Base-by-base conservation (phyloP, 352 stramenopile species). In the Globisporangium cystogenes region DNA sequence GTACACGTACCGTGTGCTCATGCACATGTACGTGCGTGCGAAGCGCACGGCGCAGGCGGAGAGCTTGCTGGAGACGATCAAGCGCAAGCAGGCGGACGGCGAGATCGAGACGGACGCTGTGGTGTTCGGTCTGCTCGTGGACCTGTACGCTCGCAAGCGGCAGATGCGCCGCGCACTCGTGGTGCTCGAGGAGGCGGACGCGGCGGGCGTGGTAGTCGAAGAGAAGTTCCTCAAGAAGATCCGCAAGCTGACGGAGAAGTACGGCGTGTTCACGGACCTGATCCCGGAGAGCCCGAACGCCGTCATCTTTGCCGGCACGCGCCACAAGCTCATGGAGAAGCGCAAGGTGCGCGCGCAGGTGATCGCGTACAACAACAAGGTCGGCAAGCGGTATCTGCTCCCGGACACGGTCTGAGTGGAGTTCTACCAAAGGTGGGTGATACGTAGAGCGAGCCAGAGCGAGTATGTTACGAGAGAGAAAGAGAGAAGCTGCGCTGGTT, bases 21-120 rank as follows among this genome's bases (percentile, higher is more conserved):
- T 93, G 82, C 79, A 87, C 49, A 90, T 93, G 82, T 90, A 82
- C 46, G 68, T 75, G 27, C 79, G 80, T 20, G 71, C 75, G 5
- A 85, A 88, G 49, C 74, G 77, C 44, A 87, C 74, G 31, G 53
- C 69, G 10, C 57, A 70, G 29, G 82, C 82, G 16, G 73, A 89
- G 54, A 31, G 53, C 27, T 56, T 89, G 53, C 43, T 90, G 18
- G 59, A 74, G 15, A 64, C 68, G 23, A 48, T 88, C 37, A 67
- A 75, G 47, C 50, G 33, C 7, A 54, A 76, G 46, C 67, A 81
- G 35, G 64, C 69, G 3, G 67, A 69, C 12, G 80, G 71, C 26
- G 64, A 83, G n/a, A 15, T 90, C 37, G 52, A 82, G n/a, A 48
- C 68, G 0, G 82, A 93, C 50, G 61, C 64, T 21, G 70, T 82